Percentiles rank a stretch among this genome's conserved stretches.
These are phyloP conservation scores for Fusarium pseudoanthophilum DNA, from an alignment of 2,329 filamentous ascomycete genomes.

Conservation along the genomic window DNA sequence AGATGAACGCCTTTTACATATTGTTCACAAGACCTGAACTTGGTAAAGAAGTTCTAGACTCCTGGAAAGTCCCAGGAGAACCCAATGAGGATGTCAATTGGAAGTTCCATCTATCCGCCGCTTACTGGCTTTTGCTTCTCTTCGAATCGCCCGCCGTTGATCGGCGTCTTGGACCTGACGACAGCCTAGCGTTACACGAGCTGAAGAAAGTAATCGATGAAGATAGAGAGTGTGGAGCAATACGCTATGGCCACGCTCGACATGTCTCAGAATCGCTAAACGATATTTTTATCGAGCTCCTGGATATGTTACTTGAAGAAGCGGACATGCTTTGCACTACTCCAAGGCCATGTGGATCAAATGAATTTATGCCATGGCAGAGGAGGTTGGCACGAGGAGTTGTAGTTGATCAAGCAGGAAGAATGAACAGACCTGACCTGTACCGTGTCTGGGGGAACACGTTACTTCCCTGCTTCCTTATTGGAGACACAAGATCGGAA, in stretches of 20 bases:
- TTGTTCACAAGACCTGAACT: neutral
- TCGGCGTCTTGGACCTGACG: neutral
- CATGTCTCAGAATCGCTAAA: too few species aligned
- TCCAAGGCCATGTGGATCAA: too few species aligned
- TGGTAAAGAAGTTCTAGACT: neutral
- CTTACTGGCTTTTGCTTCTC: constrained; percentile 28
- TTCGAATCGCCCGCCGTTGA: neutral
- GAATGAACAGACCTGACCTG: constrained; percentile 28
- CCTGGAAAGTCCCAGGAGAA: neutral
- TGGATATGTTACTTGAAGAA: neutral
- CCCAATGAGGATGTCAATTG: neutral
- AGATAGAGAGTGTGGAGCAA: too few species aligned
- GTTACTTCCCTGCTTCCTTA: constrained; percentile 32
- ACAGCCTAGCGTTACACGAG: constrained; percentile 1
- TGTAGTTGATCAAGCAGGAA: constrained; percentile 40
- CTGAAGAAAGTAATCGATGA: neutral
- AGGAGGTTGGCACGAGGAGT: neutral
- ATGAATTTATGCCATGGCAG: neutral
- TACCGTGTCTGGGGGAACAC: constrained; percentile 39
- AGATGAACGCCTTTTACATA: neutral
- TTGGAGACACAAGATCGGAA: constrained; percentile 34
- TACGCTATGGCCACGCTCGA: too few species aligned
- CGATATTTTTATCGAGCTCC: too few species aligned
- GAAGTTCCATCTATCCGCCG: constrained; percentile 15
- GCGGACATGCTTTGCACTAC: neutral